Percentiles rank a stretch among this genome's conserved stretches.
These are phyloP conservation scores for Neonectria ditissima DNA, from an alignment of 2,329 filamentous ascomycete genomes.

Conservation along the genomic window DNA sequence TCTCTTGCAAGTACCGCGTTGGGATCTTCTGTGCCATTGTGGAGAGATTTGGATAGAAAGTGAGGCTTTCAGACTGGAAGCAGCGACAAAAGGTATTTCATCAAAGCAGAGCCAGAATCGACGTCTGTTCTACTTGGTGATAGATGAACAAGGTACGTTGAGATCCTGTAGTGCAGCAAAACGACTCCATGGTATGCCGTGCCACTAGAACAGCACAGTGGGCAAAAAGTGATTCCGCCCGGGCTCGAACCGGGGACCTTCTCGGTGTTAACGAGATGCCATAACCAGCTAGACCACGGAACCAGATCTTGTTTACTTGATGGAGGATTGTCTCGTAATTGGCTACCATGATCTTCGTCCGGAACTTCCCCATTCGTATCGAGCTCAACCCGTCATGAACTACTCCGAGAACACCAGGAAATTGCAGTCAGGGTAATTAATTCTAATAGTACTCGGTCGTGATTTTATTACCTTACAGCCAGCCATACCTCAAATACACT, in stretches of 20 bases:
- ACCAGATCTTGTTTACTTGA: constrained; percentile 25
- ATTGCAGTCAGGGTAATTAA: background rate
- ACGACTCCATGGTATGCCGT: too few species aligned
- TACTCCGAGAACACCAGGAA: too few species aligned
- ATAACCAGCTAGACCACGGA: constrained; percentile 50
- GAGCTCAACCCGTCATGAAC: too few species aligned
- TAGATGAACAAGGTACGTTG: too few species aligned
- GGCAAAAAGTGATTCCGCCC: constrained; percentile 45
- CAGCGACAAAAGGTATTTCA: too few species aligned
- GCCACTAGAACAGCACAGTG: background rate
- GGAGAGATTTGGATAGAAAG: too few species aligned
- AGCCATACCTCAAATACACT: background rate
- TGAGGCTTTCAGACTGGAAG: too few species aligned
- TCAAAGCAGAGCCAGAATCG: too few species aligned
- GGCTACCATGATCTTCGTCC: background rate
- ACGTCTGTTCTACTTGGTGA: too few species aligned
- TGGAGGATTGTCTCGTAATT: fast-evolving
- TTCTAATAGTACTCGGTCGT: background rate
- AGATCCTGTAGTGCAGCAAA: background rate
- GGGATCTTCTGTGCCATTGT: too few species aligned
- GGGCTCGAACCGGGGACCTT: constrained; percentile 50
- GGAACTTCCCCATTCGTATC: background rate
- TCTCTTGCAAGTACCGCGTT: too few species aligned
- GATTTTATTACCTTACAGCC: background rate
- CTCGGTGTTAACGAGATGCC: constrained; percentile 49